These are phyloP conservation scores for Penicillium sp. DNA, from an alignment of 2,329 filamentous ascomycete species.

Conservation along the genomic window DNA sequence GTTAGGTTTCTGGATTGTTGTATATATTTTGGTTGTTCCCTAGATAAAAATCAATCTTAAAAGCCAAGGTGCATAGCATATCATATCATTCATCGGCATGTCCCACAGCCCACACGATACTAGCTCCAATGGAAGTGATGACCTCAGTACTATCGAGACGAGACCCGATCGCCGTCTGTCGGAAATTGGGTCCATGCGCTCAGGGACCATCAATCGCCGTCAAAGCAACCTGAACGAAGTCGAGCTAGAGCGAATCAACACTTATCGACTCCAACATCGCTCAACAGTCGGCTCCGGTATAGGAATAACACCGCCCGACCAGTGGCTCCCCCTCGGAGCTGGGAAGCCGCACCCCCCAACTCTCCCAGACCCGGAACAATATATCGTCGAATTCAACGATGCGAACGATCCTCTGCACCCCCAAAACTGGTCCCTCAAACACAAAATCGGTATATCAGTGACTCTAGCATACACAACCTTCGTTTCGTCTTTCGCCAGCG, in stretches of 20 bases:
- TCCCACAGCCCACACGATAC: neutral
- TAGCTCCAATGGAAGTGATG: constrained; percentile 9
- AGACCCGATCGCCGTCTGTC: constrained; percentile 1
- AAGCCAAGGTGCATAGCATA: neutral
- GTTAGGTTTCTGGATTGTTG: neutral
- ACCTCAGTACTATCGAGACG: constrained; percentile 2
- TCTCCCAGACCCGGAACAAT: constrained; percentile 53
- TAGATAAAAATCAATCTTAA: neutral
- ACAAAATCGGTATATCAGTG: constrained; percentile 38
- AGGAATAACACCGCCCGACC: constrained; percentile 18
- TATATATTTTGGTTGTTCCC: neutral
- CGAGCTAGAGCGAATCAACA: constrained; percentile 32
- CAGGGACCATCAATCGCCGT: constrained; percentile 18
- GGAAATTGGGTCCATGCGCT: neutral
- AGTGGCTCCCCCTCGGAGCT: constrained; percentile 31
- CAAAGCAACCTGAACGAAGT: constrained; percentile 23
- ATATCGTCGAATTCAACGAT: constrained; percentile 57
- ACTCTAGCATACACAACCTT: constrained; percentile 50
- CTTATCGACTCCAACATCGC: constrained; percentile 27
- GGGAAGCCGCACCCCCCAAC: constrained; percentile 37
- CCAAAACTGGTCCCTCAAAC: constrained; percentile 51
- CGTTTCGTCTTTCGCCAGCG: constrained; percentile 52
- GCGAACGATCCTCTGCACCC: constrained; percentile 52
- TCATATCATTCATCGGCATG: constrained; percentile 2
- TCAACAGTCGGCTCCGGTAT: constrained; percentile 29